phyloP scores from a whole-genome alignment of 495 filamentous ascomycete species.

The Neurospora sublineolata region DNA sequence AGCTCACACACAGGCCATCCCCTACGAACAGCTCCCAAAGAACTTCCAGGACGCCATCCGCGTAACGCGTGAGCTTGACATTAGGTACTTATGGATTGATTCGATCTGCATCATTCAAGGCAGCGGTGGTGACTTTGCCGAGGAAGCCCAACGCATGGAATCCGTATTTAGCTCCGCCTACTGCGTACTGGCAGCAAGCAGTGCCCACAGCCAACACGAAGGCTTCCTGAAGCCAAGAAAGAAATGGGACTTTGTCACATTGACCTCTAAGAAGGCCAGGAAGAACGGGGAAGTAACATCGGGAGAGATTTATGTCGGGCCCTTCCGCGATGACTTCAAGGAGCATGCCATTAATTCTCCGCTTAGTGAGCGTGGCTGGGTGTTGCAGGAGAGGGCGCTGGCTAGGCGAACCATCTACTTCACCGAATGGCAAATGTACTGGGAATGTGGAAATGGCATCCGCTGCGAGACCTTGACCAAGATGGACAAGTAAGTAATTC shows the following conservation, averaged over 20 bases:
- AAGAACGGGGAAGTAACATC: too few species aligned
- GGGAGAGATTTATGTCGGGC: too few species aligned
- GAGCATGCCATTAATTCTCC: constrained; percentile 19
- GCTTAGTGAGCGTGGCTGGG: constrained; percentile 30
- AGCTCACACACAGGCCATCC: neutral
- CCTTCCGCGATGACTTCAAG: constrained; percentile 19
- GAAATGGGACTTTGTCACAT: neutral
- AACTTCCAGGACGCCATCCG: constrained; percentile 12
- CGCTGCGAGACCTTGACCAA: constrained; percentile 22
- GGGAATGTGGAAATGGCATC: constrained; percentile 30
- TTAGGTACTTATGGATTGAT: constrained; percentile 26
- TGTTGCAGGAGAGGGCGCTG: constrained; percentile 31
- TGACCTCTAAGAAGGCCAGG: neutral
- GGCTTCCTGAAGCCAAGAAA: constrained; percentile 11
- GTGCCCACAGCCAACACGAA: constrained; percentile 3
- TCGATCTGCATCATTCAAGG: constrained; percentile 30
- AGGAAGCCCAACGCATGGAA: constrained; percentile 24
- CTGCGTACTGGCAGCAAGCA: constrained; percentile 20
- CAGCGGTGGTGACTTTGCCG: constrained; percentile 18
- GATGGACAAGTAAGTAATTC: constrained; percentile 22
- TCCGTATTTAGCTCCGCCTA: constrained; percentile 19
- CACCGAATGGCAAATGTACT: constrained; percentile 27
- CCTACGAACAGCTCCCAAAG: constrained; percentile 1
- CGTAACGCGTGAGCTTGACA: constrained; percentile 4
- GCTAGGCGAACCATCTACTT: constrained; percentile 34